Evolutionary conservation across 208 protist genomes (phyloP).

Genomic region (Blechomonas ayalai): DNA sequence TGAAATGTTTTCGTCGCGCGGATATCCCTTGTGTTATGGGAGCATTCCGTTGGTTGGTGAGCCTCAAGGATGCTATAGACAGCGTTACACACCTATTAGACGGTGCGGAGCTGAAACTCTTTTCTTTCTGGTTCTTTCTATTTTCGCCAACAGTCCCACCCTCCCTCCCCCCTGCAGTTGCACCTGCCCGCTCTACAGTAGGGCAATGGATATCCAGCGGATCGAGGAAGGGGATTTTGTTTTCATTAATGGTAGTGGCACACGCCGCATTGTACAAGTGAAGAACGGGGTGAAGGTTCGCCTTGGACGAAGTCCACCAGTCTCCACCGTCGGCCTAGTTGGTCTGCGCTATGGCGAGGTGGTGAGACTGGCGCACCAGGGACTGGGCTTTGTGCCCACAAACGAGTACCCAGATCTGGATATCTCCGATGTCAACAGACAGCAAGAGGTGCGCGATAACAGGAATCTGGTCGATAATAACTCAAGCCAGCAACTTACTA

Average conservation of each 20-base stretch:
- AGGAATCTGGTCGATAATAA: conserved; percentile 77
- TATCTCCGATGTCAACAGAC: conserved; percentile 34
- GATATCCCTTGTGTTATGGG: too few species aligned
- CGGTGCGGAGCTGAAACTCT: too few species aligned
- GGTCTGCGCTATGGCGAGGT: conserved; percentile 79
- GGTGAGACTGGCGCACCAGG: conserved; percentile 48
- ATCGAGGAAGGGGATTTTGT: conserved; percentile 79
- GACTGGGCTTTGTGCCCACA: conserved; percentile 44
- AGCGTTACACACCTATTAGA: too few species aligned
- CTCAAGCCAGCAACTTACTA: conserved; percentile 70
- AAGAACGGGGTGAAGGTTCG: conserved; percentile 44
- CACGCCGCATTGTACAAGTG: conserved; percentile 54
- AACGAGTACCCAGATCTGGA: conserved; percentile 85
- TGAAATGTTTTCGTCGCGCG: too few species aligned
- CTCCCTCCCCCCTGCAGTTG: too few species aligned
- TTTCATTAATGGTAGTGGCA: conserved; percentile 71
- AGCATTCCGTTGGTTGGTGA: too few species aligned
- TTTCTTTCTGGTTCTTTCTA: too few species aligned
- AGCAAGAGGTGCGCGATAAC: conserved; percentile 51
- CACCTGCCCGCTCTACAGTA: too few species aligned
- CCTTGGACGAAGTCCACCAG: conserved; percentile 54
- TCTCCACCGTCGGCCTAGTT: conserved; percentile 54
- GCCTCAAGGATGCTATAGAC: too few species aligned
- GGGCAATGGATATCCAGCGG: conserved; percentile 18
- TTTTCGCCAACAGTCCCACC: too few species aligned